These are phyloP conservation scores for Fagus crenata DNA, from an alignment of 306 rosid species.

Conservation along the genomic window DNA sequence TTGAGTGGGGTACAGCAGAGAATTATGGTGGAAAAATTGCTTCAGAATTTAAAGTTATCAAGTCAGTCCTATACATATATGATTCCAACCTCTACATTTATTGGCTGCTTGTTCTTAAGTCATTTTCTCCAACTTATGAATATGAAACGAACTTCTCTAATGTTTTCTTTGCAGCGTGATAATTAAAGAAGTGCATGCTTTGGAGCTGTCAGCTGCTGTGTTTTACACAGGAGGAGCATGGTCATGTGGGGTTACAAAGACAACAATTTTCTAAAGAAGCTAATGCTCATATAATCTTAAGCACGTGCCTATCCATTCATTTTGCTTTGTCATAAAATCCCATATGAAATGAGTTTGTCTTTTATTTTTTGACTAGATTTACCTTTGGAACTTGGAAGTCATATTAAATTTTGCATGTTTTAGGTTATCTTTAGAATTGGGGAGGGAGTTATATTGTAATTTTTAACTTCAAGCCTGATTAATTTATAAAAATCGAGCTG, in stretches of 20 bases:
- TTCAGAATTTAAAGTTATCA: constrained; percentile 55
- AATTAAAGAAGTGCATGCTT: constrained; percentile 21
- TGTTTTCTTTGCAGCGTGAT: constrained; percentile 28
- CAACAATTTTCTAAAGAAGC: neutral
- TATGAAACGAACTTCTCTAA: constrained; percentile 10
- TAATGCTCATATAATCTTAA: neutral
- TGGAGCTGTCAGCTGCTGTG: constrained; percentile 3
- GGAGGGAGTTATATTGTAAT: too few species aligned
- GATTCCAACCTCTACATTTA: constrained; percentile 7
- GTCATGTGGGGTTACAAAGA: neutral
- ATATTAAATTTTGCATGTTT: neutral
- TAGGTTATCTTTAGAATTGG: neutral
- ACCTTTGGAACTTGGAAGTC: neutral
- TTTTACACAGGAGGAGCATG: neutral
- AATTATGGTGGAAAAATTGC: constrained; percentile 83
- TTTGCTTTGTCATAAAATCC: neutral
- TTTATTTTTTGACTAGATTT: neutral
- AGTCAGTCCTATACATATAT: constrained; percentile 25
- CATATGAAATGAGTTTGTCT: neutral
- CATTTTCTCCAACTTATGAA: constrained; percentile 6
- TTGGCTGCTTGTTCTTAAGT: constrained; percentile 5
- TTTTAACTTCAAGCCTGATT: neutral
- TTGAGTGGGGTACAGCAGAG: constrained; percentile 80
- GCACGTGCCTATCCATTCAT: neutral
- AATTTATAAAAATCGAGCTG: neutral